Evolutionary conservation across 148 eudicot genomes (phyloP), one percentile per base, ranked within the genome.

Genomic region (Camellia sinensis): DNA sequence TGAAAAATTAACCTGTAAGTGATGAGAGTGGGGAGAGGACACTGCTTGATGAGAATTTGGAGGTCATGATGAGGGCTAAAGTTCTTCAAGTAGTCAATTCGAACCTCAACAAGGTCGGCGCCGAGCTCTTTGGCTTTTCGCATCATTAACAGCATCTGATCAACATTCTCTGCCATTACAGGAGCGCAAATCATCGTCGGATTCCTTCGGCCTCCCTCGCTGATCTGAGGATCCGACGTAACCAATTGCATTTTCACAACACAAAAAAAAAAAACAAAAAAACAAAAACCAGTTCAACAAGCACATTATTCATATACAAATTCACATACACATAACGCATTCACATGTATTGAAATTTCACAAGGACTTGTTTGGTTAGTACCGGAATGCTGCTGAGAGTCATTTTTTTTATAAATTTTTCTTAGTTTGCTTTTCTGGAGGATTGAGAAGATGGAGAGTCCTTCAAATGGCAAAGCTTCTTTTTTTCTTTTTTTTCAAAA

Each of bases 101-200:
- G 87, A 71, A 92, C 48, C 80, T 92, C 95, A 56, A 92, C 95
- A 56, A 92, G 87, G 74, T 90, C 95, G 44, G 90, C 95, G n/a
- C 90, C 93, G 43, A 85, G 80, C 4, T 73, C 73, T 71, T 86
- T 90, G 0, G 95, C 95, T 76, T 74, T 73, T 14, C 64, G 75
- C 64, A 81, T 83, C 78, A 86, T 83, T 67, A 71, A 48, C 65
- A 86, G 53, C 89, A 89, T 83, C 59, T 84, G 78, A 80, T 88
- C 89, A 15, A 86, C 88, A 5, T 89, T 75, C 61, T 90, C 92
- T 22, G 85, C 90, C 93, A 90, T 87, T 4, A 92, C 63, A 14
- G 93, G 95, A 5, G 86, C 90, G 77, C 95, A 92, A 40, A 92
- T 82, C 73, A 87, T 76, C 19, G 93, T 90, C 14, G 82, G 65